These are phyloP conservation scores for Sugiyamaella japonica DNA, from an alignment of 1,139 yeast species.

Conservation along the genomic window DNA sequence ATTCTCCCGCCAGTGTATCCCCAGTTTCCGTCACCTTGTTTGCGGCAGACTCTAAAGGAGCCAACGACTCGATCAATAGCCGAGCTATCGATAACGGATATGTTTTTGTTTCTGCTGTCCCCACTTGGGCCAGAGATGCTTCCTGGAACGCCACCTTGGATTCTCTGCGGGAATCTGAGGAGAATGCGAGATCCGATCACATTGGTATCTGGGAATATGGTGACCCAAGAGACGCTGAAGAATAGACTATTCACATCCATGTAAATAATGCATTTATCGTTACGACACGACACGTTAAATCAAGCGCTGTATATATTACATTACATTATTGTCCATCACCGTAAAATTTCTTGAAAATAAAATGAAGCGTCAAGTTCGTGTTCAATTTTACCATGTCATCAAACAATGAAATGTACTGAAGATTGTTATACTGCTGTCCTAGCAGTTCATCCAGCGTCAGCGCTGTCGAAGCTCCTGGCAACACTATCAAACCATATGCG, in stretches of 20 bases:
- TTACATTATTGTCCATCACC: constrained; percentile 36
- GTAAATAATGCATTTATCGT: background rate
- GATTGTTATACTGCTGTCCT: constrained; percentile 58
- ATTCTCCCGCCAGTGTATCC: constrained; percentile 43
- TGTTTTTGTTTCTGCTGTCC: constrained; percentile 56
- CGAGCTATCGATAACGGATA: constrained; percentile 64
- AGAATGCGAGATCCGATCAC: constrained; percentile 54
- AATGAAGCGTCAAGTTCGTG: constrained; percentile 61
- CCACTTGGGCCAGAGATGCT: constrained; percentile 44
- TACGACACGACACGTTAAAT: background rate
- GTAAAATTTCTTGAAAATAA: constrained; percentile 73
- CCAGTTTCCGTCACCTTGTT: constrained; percentile 55
- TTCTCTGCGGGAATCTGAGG: constrained; percentile 46
- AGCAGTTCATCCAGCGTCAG: constrained; percentile 68
- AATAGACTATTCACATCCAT: constrained; percentile 9
- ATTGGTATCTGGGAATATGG: constrained; percentile 84
- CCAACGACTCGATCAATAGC: constrained; percentile 62
- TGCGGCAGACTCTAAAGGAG: constrained; percentile 58
- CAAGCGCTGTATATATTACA: background rate
- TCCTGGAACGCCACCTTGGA: constrained; percentile 30
- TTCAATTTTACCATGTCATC: constrained; percentile 67
- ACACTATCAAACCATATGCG: constrained; percentile 47
- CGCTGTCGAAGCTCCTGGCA: constrained; percentile 54
- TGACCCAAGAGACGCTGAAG: constrained; percentile 65
- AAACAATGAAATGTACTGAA: constrained; percentile 53